Base-by-base conservation (phyloP, 2,329 filamentous ascomycete genomes). In the Microdochium paspali region DNA sequence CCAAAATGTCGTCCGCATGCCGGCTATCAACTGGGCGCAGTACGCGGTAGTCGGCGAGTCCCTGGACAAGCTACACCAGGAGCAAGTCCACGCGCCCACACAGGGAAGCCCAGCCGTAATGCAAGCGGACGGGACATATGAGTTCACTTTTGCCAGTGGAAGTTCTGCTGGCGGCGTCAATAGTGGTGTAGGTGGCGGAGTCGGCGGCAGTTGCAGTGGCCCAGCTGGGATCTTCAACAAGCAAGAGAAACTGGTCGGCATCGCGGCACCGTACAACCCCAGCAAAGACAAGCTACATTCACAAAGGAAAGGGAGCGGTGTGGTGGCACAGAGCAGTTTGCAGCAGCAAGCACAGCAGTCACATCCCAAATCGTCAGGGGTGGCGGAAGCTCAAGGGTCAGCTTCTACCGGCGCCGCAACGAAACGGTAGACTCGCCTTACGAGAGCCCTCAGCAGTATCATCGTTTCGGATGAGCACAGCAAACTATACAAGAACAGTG, bases 1-100 rank as follows among this genome's bases (percentile, higher is more conserved):
- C 6, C 91, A 96, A 64, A 86, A 86, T 55, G 72, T 97, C 1
- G 84, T 94, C 24, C 82, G 90, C 35, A 89, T 84, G 68, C 91
- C 91, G 9, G 85, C 88, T 9, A 84, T 97, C 59, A 95, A 96
- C 69, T 97, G 91, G 91, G 80, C 83, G 12, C 90, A 95, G 61
- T 97, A 97, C 64, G 87, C 88, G 56, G 76, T 96, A n/a, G 82
- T 93, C 3, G 90, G 89, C 44, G 84, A 87, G 50, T 80, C 87
- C 1, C 73, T 96, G 30, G 89, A 96, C 64, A 86, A 82, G 61
- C 72, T 96, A 53, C 90, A 96, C 62, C 77, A 81, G 45, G 87
- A 95, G 59, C 90, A 96, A 66, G 68, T 82, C 46, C 67, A 71
- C 44, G 76, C 79, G 47, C 90, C 89, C 1, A 68, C 66, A 9